These are phyloP conservation scores for Nitzschia palea DNA, from an alignment of 108 stramenopile species.

Conservation along the genomic window DNA sequence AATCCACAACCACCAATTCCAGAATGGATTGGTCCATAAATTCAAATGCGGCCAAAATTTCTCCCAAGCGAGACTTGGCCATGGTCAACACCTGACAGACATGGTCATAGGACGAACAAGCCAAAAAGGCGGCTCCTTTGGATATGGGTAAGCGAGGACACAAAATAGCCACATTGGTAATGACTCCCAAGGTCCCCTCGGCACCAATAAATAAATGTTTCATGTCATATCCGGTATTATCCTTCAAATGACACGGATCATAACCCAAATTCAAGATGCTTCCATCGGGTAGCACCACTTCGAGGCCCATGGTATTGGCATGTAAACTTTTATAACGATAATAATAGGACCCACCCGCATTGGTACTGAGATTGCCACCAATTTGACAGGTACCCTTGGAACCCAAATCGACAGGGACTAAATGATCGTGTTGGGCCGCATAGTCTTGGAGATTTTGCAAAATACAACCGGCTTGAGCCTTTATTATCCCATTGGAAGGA, in stretches of 20 bases:
- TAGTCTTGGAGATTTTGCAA: slow-evolving; percentile 82
- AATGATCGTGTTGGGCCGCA: slow-evolving; percentile 46
- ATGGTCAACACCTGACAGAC: slow-evolving; percentile 56
- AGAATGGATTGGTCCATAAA: slow-evolving; percentile 81
- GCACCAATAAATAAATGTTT: slow-evolving; percentile 95
- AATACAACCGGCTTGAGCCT: slow-evolving; percentile 92
- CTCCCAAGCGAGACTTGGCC: slow-evolving; percentile 72
- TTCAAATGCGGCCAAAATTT: slow-evolving; percentile 91
- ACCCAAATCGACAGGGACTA: slow-evolving; percentile 94
- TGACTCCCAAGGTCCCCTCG: slow-evolving; percentile 87
- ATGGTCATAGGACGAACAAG: slow-evolving; percentile 60
- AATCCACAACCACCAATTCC: slow-evolving; percentile 45
- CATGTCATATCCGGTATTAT: slow-evolving; percentile 95
- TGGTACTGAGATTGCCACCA: slow-evolving; percentile 95
- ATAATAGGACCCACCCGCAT: slow-evolving; percentile 91
- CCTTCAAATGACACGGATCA: slow-evolving; percentile 74
- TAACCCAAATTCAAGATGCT: slow-evolving; percentile 68
- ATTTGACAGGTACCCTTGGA: slow-evolving; percentile 95
- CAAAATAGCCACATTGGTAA: slow-evolving; percentile 83
- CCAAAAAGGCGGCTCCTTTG: slow-evolving; percentile 76
- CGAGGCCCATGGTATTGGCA: slow-evolving; percentile 90
- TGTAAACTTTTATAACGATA: slow-evolving; percentile 85
- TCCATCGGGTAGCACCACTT: slow-evolving; percentile 90
- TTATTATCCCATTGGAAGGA: slow-evolving; percentile 64
- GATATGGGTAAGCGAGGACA: slow-evolving; percentile 70